phyloP scores from a whole-genome alignment of 768 basidiomycete genomes.

The Suillus fuscotomentosus region DNA sequence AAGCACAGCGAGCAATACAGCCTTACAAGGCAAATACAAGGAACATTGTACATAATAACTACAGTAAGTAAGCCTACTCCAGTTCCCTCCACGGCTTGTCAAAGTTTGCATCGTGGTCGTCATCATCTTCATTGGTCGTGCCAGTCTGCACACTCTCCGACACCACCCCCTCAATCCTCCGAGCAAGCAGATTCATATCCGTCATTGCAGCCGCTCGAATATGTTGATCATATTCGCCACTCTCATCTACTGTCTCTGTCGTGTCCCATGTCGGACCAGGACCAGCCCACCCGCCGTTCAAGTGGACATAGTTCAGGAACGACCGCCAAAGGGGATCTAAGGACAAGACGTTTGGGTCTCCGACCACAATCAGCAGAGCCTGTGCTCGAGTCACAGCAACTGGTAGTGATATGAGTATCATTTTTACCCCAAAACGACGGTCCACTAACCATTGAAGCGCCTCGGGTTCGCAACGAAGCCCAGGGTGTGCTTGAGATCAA shows the following conservation, averaged over 20 bases:
- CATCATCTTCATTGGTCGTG: constrained; percentile 10
- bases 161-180: constrained; percentile 34
- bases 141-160: constrained; percentile 14
- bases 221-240: constrained; percentile 39
- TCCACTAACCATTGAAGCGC: constrained; percentile 38
- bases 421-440: not conserved
- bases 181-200: constrained; percentile 45
- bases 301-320: constrained; percentile 58
- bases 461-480: constrained; percentile 35
- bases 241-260: constrained; percentile 30
- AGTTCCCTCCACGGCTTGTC: constrained; percentile 43
- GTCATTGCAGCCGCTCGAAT: constrained; percentile 30
- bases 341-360: constrained; percentile 56
- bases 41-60: not conserved
- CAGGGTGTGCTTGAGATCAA: constrained; percentile 30
- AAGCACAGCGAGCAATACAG: not conserved
- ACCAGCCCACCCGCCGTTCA: constrained; percentile 49
- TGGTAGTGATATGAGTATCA: constrained; percentile 17
- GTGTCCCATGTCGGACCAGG: constrained; percentile 12
- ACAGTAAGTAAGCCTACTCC: constrained; percentile 24
- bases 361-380: constrained; percentile 57
- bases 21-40: not conserved
- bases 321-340: constrained; percentile 63
- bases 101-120: constrained; percentile 28
- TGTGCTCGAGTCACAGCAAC: constrained; percentile 64